Percentiles rank a stretch among this genome's conserved stretches.
Conservation (phyloP, 257 asterid genomes). For the Agastache rugosa region DNA sequence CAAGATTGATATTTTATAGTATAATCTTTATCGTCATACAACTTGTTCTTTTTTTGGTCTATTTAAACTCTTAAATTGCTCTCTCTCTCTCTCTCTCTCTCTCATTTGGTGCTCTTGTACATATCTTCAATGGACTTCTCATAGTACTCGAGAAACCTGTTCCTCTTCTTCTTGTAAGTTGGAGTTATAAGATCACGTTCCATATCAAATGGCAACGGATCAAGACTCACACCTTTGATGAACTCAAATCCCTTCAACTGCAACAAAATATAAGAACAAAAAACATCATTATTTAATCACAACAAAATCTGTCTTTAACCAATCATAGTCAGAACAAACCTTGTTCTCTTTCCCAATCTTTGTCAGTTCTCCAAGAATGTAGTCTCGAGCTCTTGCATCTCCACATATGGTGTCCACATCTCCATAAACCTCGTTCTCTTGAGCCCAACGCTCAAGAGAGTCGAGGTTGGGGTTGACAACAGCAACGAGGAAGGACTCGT, state of each 20-base stretch:
- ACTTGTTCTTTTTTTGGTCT: not conserved
- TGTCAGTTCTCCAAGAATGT: slow-evolving; percentile 59
- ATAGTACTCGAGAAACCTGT: slow-evolving; percentile 61
- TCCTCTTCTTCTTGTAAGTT: slow-evolving; percentile 84
- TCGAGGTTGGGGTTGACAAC: slow-evolving; percentile 74
- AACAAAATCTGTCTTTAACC: not conserved
- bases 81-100: slow-evolving; percentile 12
- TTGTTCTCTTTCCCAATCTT: slow-evolving; percentile 68
- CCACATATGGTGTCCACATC: slow-evolving; percentile 56
- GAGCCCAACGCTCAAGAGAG: slow-evolving; percentile 63
- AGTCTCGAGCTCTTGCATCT: slow-evolving; percentile 52
- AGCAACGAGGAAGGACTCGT: slow-evolving; percentile 79
- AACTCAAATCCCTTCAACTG: slow-evolving; percentile 86
- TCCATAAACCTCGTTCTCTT: slow-evolving; percentile 49
- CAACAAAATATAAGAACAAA: not conserved
- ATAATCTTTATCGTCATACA: not conserved
- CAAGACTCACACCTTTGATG: slow-evolving; percentile 68
- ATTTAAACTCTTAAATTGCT: not conserved
- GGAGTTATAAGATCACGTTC: slow-evolving; percentile 84
- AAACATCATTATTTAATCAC: not conserved
- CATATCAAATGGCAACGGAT: slow-evolving; percentile 77
- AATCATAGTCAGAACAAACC: slow-evolving; percentile 43
- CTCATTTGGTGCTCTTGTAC: slow-evolving; percentile 60
- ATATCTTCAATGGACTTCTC: slow-evolving; percentile 52
- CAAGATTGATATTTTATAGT: no score